phyloP scores from a whole-genome alignment of 2,329 filamentous ascomycete species.

The Pseudocercospora fuligena region DNA sequence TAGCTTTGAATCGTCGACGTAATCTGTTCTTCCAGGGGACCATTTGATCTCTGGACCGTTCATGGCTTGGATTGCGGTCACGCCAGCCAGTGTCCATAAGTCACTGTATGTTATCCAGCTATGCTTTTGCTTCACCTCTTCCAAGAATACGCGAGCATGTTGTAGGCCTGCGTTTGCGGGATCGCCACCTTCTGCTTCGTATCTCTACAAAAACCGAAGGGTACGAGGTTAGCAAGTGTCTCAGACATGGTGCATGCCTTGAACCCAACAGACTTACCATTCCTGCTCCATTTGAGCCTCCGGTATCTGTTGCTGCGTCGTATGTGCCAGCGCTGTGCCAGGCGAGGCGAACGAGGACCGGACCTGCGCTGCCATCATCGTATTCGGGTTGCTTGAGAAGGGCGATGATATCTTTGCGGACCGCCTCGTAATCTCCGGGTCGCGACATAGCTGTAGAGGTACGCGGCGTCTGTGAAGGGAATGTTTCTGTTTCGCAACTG shows the following conservation, averaged over 20 bases:
- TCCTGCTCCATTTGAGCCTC: constrained; percentile 67
- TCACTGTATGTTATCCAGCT: constrained; percentile 70
- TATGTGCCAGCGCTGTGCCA: constrained; percentile 71
- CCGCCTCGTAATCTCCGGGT: constrained; percentile 47
- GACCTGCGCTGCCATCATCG: constrained; percentile 68
- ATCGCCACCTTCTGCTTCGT: constrained; percentile 67
- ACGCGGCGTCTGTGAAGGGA: no score
- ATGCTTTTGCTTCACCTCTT: constrained; percentile 63
- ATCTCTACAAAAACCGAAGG: constrained; percentile 42
- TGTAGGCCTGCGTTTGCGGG: constrained; percentile 69
- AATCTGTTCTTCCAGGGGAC: constrained; percentile 64
- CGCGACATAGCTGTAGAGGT: constrained; percentile 21
- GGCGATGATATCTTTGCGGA: constrained; percentile 53
- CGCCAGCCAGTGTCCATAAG: constrained; percentile 67
- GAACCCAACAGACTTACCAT: no score
- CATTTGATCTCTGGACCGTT: constrained; percentile 63
- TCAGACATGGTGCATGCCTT: no score
- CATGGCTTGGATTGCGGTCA: constrained; percentile 64
- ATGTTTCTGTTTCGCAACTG: no score
- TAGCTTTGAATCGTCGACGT: constrained; percentile 64
- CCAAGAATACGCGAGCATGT: constrained; percentile 66
- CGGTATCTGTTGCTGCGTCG: constrained; percentile 62
- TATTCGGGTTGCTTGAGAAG: constrained; percentile 58
- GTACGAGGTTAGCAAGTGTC: constrained; percentile 26
- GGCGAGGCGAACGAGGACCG: constrained; percentile 66